Evolutionary conservation across 768 basidiomycete genomes (phyloP).

Genomic region (Terana coerulea): DNA sequence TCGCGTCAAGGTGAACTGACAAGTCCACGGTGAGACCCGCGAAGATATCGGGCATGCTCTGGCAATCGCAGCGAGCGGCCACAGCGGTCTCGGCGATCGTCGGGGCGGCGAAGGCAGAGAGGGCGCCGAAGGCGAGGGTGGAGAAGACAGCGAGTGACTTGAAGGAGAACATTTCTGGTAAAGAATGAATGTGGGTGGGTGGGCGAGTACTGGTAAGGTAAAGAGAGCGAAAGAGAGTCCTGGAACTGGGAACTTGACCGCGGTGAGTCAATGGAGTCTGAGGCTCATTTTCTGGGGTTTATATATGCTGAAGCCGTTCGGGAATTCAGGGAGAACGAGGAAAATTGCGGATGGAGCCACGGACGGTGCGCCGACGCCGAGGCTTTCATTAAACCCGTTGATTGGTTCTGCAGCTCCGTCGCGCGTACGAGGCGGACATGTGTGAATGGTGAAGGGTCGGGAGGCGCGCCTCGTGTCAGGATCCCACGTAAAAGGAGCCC

Average conservation of each 20-base stretch:
- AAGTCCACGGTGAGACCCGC: conserved; percentile 15
- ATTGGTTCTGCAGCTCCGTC: too few species aligned
- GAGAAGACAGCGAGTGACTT: conserved; percentile 21
- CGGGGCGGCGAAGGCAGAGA: conserved; percentile 13
- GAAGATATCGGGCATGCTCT: conserved; percentile 27
- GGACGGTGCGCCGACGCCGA: too few species aligned
- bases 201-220: conserved; percentile 21
- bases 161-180: conserved; percentile 35
- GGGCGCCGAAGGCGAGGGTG: conserved; percentile 26
- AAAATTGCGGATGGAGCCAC: too few species aligned
- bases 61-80: conserved; percentile 16
- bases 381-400: too few species aligned
- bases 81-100: conserved; percentile 8
- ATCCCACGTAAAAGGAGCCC: too few species aligned
- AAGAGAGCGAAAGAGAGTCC: conserved; percentile 1
- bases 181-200: too few species aligned
- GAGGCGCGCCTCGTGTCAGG: too few species aligned
- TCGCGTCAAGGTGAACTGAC: conserved; percentile 13
- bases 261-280: neutral
- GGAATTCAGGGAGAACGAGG: neutral
- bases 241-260: neutral
- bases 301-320: neutral
- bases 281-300: neutral
- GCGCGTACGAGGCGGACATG: too few species aligned
- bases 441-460: too few species aligned